Evolutionary conservation across 371 early-diverging fungal species (phyloP), one percentile per base, ranked within the genome.

Genomic region (Mucor piriformis): DNA sequence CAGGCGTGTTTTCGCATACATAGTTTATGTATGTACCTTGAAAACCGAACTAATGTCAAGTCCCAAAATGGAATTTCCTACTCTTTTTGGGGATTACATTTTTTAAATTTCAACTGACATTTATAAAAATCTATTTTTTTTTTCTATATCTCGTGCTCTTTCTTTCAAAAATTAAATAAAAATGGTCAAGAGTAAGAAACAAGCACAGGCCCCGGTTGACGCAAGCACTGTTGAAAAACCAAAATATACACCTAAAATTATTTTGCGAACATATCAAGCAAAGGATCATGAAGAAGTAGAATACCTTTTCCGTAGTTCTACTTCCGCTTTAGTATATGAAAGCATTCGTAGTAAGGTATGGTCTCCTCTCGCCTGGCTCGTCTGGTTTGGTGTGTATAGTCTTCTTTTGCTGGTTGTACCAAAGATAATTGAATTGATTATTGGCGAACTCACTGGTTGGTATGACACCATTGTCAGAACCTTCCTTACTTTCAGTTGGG

Each of bases 341-440:
- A 75, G 74, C 13, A 67, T 81, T 12, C 67, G 75, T 38, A 64
- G 68, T 7, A 77, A 77, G 35, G n/a, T 77, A n/a, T 70, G 75
- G 77, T 37, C 69, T 11, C 73, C 75, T 6, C 20, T 59, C 8
- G 72, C 76, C 0, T 81, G 77, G 81, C 29, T 69, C 6, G 34
- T 73, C n/a, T 77, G 73, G 73, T 65, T 81, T 50, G 56, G 34
- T 18, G 72, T 63, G 0, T 81, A 74, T 32, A 63, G 69, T 13
- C 24, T 53, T 15, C 53, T 81, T 3, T 44, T 77, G 27, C 43
- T 59, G 8, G 11, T 44, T 11, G 57, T 77, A 10, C 77, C 75
- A 0, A 29, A 34, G 2, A 21, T 60, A 8, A 16, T 74, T 3
- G 12, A 50, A 33, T 1, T 10, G 50, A 3, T n/a, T n/a, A 18